phyloP scores from a whole-genome alignment of 331 rosid species.

The Pyracantha coccinea region DNA sequence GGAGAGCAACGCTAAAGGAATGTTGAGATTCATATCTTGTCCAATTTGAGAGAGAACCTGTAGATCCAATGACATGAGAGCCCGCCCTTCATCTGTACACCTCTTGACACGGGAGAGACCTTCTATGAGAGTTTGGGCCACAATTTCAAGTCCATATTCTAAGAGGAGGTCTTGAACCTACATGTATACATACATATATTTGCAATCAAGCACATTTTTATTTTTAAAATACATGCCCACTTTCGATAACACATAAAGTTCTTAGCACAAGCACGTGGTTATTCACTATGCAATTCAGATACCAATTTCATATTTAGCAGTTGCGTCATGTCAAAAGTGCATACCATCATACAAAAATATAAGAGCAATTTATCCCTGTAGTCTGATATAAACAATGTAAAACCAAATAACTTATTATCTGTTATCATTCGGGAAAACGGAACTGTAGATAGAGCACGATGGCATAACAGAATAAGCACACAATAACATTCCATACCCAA shows the following conservation, averaged over 20 bases:
- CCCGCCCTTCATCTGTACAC: slow-evolving; percentile 98
- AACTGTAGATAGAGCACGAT: background rate
- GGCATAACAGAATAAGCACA: background rate
- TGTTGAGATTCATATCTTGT: background rate
- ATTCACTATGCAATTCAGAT: background rate
- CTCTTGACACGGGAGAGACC: slow-evolving; percentile 94
- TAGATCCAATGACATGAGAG: slow-evolving; percentile 91
- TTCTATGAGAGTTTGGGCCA: slow-evolving; percentile 85
- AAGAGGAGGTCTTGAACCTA: slow-evolving; percentile 74
- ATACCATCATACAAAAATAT: background rate
- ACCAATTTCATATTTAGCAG: background rate
- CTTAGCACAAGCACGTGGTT: background rate
- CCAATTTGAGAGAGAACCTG: slow-evolving; percentile 43
- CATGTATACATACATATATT: slow-evolving; percentile 12
- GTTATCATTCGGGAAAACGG: too few species aligned
- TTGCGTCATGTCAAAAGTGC: background rate
- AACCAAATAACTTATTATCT: background rate
- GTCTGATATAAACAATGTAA: background rate
- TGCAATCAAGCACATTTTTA: background rate
- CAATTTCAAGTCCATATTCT: slow-evolving; percentile 74
- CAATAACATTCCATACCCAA: background rate
- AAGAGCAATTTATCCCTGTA: background rate
- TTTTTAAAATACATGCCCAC: background rate
- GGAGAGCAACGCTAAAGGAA: background rate
- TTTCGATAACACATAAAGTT: background rate